Evolutionary conservation across 139 green algal species (phyloP).

Genomic region (Micromonas pusilla): DNA sequence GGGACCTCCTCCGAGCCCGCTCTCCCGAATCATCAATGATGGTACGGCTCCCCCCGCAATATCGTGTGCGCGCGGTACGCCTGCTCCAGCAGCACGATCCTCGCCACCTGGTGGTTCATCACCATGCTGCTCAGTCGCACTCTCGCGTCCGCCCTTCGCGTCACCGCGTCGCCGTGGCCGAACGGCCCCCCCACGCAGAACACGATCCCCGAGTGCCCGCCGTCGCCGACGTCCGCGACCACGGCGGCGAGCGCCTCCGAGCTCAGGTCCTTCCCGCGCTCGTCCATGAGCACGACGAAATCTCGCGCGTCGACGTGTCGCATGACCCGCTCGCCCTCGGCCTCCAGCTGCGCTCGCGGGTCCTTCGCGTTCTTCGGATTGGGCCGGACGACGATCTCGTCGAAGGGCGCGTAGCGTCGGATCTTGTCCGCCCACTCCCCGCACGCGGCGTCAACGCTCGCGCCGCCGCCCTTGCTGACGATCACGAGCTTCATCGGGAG

Average conservation of each 20-base stretch:
- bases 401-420: constrained; percentile 3
- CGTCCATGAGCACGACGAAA: constrained; percentile 49
- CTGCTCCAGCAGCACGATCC: constrained; percentile 70
- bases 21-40: constrained; percentile 4
- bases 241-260: constrained; percentile 44
- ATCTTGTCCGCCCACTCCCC: background rate
- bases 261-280: constrained; percentile 46
- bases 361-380: constrained; percentile 14
- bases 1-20: background rate
- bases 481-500: background rate
- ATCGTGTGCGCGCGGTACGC: constrained; percentile 49
- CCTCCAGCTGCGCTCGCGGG: background rate
- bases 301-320: background rate
- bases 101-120: constrained; percentile 76
- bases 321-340: constrained; percentile 21
- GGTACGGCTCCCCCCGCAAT: constrained; percentile 21
- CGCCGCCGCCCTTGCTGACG: background rate
- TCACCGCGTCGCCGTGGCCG: constrained; percentile 52
- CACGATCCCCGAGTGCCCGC: background rate
- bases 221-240: constrained; percentile 19
- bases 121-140: constrained; percentile 57
- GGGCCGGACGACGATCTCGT: background rate
- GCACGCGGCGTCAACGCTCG: background rate
- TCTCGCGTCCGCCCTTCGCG: constrained; percentile 37
- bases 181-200: constrained; percentile 66